Conservation (phyloP, 2,329 filamentous ascomycete genomes). For the Claviceps sp. region DNA sequence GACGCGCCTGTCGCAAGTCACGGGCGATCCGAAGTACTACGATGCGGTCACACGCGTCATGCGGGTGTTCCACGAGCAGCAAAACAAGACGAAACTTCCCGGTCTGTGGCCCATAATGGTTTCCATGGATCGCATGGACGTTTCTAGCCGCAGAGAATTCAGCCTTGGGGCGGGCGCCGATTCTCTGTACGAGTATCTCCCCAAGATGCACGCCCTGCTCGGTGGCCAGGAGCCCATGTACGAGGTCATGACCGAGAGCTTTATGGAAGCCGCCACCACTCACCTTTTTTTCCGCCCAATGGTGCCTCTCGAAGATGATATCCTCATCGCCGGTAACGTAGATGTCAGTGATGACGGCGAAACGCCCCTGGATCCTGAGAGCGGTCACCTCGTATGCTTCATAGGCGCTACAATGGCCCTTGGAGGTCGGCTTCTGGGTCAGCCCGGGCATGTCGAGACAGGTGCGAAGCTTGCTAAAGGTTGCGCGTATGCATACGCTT, state of each 20-base stretch:
- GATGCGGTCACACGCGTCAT: conserved; percentile 58
- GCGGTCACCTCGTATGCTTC: conserved; percentile 37
- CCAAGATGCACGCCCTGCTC: conserved; percentile 68
- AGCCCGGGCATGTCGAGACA: conserved; percentile 26
- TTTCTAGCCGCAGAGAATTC: conserved; percentile 15
- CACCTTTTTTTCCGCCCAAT: conserved; percentile 51
- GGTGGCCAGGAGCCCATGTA: conserved; percentile 43
- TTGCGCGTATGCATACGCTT: conserved; percentile 37
- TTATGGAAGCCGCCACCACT: conserved; percentile 40
- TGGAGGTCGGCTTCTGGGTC: conserved; percentile 30
- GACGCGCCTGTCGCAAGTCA: conserved; percentile 59
- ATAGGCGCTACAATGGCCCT: conserved; percentile 37
- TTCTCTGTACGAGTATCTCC: conserved; percentile 66
- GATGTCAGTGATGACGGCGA: conserved; percentile 12
- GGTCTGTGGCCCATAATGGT: conserved; percentile 60
- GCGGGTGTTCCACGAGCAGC: conserved; percentile 49
- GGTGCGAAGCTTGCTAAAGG: conserved; percentile 34
- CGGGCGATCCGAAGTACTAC: conserved; percentile 59
- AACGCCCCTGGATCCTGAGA: conserved; percentile 17
- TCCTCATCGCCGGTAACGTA: conserved; percentile 38
- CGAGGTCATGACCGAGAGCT: conserved; percentile 39
- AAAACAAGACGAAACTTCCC: conserved; percentile 52
- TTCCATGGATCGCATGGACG: conserved; percentile 40
- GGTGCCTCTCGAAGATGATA: conserved; percentile 35
- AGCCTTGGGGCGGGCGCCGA: conserved; percentile 28